Evolutionary conservation across 208 protist species (phyloP).

Genomic region (Leishmania aethiopica): DNA sequence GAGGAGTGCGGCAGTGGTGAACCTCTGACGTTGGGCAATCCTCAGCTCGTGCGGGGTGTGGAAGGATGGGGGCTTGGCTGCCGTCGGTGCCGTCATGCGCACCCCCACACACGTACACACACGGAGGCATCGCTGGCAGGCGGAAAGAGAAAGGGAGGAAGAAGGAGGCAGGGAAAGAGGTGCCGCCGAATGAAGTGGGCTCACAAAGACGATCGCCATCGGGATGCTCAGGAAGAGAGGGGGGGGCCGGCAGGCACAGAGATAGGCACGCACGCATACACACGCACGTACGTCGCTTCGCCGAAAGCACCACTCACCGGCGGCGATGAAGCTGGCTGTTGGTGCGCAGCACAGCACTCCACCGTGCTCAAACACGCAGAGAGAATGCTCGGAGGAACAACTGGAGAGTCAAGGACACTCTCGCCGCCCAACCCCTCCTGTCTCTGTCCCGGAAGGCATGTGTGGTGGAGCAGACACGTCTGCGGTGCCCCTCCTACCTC

Average conservation of each 20-base stretch:
- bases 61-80: slow-evolving; percentile 1
- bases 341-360: not conserved
- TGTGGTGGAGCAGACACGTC: not conserved
- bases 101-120: not conserved
- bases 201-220: not conserved
- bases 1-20: not conserved
- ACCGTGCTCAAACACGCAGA: not conserved
- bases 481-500: no score
- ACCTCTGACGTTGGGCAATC: no score
- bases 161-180: not conserved
- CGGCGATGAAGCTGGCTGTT: not conserved
- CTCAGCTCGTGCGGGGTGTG: not conserved
- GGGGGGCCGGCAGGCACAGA: not conserved
- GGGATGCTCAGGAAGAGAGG: not conserved
- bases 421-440: not conserved
- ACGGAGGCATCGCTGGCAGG: not conserved
- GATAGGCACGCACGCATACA: not conserved
- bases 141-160: not conserved
- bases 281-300: not conserved
- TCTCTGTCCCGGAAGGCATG: not conserved
- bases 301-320: not conserved
- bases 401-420: not conserved
- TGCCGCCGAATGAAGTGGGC: no score
- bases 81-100: not conserved
- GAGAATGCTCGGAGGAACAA: not conserved